A percentile compares a stretch with the other conserved stretches of the same genome.
Conservation (phyloP, 345 rosid genomes). For the Acer negundo region DNA sequence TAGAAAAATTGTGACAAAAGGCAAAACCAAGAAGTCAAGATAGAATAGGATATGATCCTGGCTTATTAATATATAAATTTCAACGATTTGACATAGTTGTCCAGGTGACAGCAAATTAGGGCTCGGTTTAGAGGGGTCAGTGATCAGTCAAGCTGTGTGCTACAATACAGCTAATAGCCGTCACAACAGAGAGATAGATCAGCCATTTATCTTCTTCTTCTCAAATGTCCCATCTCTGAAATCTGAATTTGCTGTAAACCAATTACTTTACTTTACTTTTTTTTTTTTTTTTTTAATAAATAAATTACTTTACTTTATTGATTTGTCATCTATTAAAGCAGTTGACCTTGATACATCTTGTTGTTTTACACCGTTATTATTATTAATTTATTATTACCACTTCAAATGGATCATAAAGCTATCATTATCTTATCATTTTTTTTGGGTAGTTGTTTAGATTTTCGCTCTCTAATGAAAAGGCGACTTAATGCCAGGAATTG, state of each 20-base stretch:
- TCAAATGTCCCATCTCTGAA: conserved; percentile 10
- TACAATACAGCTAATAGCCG: not conserved
- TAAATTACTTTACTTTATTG: not conserved
- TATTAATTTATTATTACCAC: not conserved
- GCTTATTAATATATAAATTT: not conserved
- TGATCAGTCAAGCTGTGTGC: not conserved
- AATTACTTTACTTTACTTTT: not conserved
- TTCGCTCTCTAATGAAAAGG: not conserved
- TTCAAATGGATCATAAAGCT: not conserved
- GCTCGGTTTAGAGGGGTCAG: not conserved
- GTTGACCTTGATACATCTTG: not conserved
- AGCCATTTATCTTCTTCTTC: not conserved
- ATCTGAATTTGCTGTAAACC: not conserved
- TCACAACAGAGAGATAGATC: not conserved
- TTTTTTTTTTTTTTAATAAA: no score
- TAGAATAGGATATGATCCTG: not conserved
- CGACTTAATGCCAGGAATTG: no score
- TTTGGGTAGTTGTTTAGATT: not conserved
- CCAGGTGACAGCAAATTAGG: conserved; percentile 9
- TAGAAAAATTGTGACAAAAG: not conserved
- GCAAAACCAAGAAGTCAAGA: not conserved
- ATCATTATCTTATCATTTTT: conserved; percentile 9
- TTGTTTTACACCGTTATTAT: no score
- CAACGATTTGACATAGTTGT: conserved; percentile 9
- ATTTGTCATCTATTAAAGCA: no score